These are phyloP conservation scores for Penicillium sp. DNA, from an alignment of 2,329 filamentous ascomycete genomes.

Conservation along the genomic window DNA sequence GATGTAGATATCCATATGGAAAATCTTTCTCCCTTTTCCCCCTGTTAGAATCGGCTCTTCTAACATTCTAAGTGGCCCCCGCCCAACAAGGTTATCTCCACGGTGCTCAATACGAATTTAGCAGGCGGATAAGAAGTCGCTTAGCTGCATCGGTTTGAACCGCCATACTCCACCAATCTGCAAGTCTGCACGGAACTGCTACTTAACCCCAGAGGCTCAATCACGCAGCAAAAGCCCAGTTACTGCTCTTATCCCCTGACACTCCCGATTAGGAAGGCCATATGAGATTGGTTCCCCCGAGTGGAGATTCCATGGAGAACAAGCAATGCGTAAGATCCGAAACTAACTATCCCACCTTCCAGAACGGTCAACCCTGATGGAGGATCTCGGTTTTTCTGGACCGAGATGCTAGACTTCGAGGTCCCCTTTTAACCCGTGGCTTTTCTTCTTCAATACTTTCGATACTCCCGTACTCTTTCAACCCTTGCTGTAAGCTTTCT, in stretches of 20 bases:
- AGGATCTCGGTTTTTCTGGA: constrained; percentile 15
- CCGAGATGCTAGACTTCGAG: constrained; percentile 1
- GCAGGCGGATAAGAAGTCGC: constrained; percentile 9
- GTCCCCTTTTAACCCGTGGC: constrained; percentile 1
- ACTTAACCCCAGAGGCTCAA: constrained; percentile 9
- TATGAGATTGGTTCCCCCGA: constrained; percentile 3
- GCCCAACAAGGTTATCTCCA: constrained; percentile 12
- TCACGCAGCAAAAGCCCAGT: neutral
- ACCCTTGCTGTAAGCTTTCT: neutral
- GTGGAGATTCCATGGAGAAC: constrained; percentile 17
- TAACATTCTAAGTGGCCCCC: constrained; percentile 1
- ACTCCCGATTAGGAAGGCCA: constrained; percentile 24
- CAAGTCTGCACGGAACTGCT: neutral
- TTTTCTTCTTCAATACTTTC: neutral
- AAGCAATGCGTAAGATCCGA: constrained; percentile 21
- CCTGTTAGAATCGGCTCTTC: neutral
- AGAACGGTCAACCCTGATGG: constrained; percentile 21
- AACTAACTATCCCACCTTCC: constrained; percentile 24
- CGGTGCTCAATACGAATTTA: constrained; percentile 8
- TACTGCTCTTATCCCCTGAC: constrained; percentile 2
- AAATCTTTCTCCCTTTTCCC: neutral
- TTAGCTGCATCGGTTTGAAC: constrained; percentile 2
- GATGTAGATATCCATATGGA: neutral
- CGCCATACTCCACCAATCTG: neutral
- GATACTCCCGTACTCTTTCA: neutral